phyloP scores from a whole-genome alignment of 202 grass and related monocot genomes.

The Digitaria exilis region DNA sequence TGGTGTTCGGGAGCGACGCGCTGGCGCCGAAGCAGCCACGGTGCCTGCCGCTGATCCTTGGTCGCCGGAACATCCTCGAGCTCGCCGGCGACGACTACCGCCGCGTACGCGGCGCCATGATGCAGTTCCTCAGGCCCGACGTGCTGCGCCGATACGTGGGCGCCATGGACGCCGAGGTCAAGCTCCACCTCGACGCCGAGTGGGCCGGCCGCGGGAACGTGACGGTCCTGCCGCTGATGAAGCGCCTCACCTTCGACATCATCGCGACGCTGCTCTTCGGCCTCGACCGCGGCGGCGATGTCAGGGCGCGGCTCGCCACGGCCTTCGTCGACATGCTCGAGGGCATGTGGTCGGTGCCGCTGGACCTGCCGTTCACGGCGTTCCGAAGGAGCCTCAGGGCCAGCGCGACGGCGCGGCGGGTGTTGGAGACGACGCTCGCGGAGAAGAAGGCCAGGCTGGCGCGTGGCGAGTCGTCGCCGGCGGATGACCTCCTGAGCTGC shows the following conservation, averaged over 20 bases:
- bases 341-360: conserved; percentile 43
- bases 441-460: conserved; percentile 40
- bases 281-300: conserved; percentile 27
- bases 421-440: neutral
- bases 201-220: conserved; percentile 27
- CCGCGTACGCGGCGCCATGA: conserved; percentile 44
- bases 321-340: conserved; percentile 40
- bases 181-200: conserved; percentile 35
- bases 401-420: conserved; percentile 14
- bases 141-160: conserved; percentile 49
- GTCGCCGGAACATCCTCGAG: conserved; percentile 46
- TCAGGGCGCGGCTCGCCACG: conserved; percentile 8
- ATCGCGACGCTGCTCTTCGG: conserved; percentile 48
- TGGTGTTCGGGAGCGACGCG: conserved; percentile 39
- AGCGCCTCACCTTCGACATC: conserved; percentile 46
- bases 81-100: conserved; percentile 49
- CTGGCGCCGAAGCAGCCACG: conserved; percentile 46
- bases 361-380: conserved; percentile 50
- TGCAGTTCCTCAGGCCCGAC: conserved; percentile 59
- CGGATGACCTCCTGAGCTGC: conserved; percentile 49
- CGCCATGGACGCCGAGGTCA: conserved; percentile 47
- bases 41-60: conserved; percentile 40
- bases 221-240: conserved; percentile 43
- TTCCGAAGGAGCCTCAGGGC: conserved; percentile 42
- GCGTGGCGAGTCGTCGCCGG: conserved; percentile 1